Percentiles rank a stretch among this genome's conserved stretches.
phyloP scores from a whole-genome alignment of 176 grass and related monocot species.

The Saccharum officinarum region DNA sequence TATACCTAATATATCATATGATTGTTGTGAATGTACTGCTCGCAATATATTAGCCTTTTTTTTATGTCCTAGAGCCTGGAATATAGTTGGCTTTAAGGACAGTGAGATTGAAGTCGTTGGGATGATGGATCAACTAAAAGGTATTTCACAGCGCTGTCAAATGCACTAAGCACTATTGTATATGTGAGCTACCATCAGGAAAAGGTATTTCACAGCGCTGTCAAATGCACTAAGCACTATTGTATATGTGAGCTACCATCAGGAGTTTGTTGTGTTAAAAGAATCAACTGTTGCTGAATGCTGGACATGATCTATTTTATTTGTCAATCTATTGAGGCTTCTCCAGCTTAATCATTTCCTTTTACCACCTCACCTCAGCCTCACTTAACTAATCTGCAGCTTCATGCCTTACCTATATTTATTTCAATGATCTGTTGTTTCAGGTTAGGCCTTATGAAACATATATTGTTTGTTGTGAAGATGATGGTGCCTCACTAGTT shows the following conservation, averaged over 20 bases:
- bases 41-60: slow-evolving; percentile 43
- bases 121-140: slow-evolving; percentile 69
- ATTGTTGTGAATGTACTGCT: background rate
- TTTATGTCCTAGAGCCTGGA: slow-evolving; percentile 60
- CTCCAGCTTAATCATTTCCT: background rate
- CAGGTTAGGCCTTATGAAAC: slow-evolving; percentile 82
- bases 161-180: slow-evolving; percentile 17
- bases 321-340: background rate
- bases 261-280: background rate
- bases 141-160: slow-evolving; percentile 39
- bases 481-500: slow-evolving; percentile 62
- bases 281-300: background rate
- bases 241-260: slow-evolving; percentile 13
- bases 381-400: background rate
- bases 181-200: slow-evolving; percentile 5
- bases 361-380: background rate
- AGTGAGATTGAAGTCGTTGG: slow-evolving; percentile 82
- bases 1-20: slow-evolving; percentile 8
- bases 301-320: background rate
- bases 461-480: slow-evolving; percentile 80
- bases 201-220: too few species aligned
- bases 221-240: slow-evolving; percentile 12
- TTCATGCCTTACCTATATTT: background rate
- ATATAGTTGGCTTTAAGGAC: slow-evolving; percentile 73
- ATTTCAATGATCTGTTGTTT: slow-evolving; percentile 36